phyloP scores from a whole-genome alignment of 306 rosid species.

The Ormosia semicastrata region DNA sequence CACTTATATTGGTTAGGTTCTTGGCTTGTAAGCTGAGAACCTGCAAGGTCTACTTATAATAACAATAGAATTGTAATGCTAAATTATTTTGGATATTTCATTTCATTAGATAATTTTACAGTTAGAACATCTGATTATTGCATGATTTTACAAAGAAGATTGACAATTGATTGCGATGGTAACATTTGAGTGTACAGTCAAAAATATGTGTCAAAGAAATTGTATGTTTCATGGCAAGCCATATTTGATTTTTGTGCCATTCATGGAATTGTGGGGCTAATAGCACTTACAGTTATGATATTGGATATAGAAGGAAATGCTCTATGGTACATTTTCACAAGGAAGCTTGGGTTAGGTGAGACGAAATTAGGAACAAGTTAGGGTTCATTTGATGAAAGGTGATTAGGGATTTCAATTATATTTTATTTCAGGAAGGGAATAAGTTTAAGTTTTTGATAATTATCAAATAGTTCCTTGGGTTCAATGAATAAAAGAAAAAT shows the following conservation, averaged over 20 bases:
- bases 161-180: slow-evolving; percentile 2
- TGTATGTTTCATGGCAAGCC: slow-evolving; percentile 25
- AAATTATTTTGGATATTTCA: background rate
- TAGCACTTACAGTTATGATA: background rate
- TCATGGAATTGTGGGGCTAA: slow-evolving; percentile 15
- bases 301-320: slow-evolving; percentile 6
- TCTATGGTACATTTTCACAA: background rate
- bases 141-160: background rate
- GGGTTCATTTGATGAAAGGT: too few species aligned
- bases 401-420: too few species aligned
- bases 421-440: too few species aligned
- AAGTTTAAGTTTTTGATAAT: too few species aligned
- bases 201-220: background rate
- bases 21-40: background rate
- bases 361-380: too few species aligned
- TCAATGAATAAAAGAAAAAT: too few species aligned
- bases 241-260: background rate
- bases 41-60: slow-evolving; percentile 9
- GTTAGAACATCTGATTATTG: background rate
- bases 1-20: slow-evolving; percentile 28
- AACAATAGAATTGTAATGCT: background rate
- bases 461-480: too few species aligned
- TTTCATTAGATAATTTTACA: background rate
- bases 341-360: too few species aligned
- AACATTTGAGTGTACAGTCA: background rate